Percentiles rank a stretch among this genome's conserved stretches.
Evolutionary conservation across 768 basidiomycete species (phyloP).

Genomic region (Solioccasus polychromus): DNA sequence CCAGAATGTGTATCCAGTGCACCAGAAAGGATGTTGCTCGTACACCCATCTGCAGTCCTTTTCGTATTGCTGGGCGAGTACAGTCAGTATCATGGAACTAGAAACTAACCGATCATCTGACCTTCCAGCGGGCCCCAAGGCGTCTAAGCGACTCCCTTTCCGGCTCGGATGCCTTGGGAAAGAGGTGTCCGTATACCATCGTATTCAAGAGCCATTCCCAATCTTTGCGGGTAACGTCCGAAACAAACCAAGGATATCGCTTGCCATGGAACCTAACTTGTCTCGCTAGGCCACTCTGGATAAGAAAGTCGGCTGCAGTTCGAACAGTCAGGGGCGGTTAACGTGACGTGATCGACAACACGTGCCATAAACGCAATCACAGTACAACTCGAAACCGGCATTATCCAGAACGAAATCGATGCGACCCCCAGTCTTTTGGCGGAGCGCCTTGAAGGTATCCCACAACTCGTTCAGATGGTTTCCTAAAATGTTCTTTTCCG

Average conservation of each 20-base stretch:
- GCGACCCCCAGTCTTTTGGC: slow-evolving; percentile 67
- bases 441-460: slow-evolving; percentile 68
- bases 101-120: slow-evolving; percentile 22
- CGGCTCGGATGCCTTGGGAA: slow-evolving; percentile 75
- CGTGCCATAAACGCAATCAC: slow-evolving; percentile 82
- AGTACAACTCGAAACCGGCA: slow-evolving; percentile 82
- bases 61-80: slow-evolving; percentile 69
- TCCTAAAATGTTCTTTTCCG: slow-evolving; percentile 94
- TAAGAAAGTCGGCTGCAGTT: slow-evolving; percentile 80
- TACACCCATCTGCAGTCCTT: slow-evolving; percentile 92
- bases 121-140: slow-evolving; percentile 90
- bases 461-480: slow-evolving; percentile 74
- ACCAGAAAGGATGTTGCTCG: slow-evolving; percentile 94
- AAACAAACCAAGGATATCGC: slow-evolving; percentile 93
- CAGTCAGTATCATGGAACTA: slow-evolving; percentile 3
- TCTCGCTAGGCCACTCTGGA: slow-evolving; percentile 83
- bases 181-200: slow-evolving; percentile 90
- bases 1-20: slow-evolving; percentile 96
- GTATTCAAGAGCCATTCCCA: slow-evolving; percentile 91
- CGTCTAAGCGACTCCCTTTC: slow-evolving; percentile 79
- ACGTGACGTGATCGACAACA: neutral
- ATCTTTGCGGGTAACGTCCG: slow-evolving; percentile 89
- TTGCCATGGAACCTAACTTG: slow-evolving; percentile 94
- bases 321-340: neutral
- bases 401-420: slow-evolving; percentile 85